Conservation (phyloP, 768 basidiomycete species). For the Pisolithus orientalis region DNA sequence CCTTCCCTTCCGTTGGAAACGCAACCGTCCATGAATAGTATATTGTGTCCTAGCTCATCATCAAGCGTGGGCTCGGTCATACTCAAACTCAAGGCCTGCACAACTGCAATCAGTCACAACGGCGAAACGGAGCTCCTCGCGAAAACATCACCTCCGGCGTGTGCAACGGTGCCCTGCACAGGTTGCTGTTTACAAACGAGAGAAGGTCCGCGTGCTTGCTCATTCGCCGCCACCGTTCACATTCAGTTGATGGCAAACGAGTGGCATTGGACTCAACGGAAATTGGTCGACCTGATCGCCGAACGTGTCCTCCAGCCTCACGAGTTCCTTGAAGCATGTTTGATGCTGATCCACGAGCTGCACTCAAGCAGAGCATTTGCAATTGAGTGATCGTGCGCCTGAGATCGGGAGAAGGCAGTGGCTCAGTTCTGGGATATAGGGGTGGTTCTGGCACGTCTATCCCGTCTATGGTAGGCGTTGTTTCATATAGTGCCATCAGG, state of each 20-base stretch:
- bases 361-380: constrained; percentile 44
- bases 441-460: constrained; percentile 29
- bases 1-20: constrained; percentile 14
- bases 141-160: constrained; percentile 34
- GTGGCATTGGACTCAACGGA: constrained; percentile 24
- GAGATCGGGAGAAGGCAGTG: constrained; percentile 45
- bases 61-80: constrained; percentile 35
- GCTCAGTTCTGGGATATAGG: constrained; percentile 27
- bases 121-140: background rate
- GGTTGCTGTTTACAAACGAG: constrained; percentile 51
- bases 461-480: constrained; percentile 18
- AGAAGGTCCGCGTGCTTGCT: constrained; percentile 34
- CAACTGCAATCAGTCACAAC: constrained; percentile 7
- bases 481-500: constrained; percentile 43
- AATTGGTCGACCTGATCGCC: constrained; percentile 27
- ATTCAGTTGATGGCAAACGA: constrained; percentile 10
- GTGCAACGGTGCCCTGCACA: constrained; percentile 32
- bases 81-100: constrained; percentile 24
- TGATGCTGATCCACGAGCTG: constrained; percentile 26
- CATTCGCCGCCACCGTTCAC: constrained; percentile 23
- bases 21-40: constrained; percentile 27
- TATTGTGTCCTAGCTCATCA: constrained; percentile 51
- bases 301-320: constrained; percentile 24
- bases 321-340: constrained; percentile 19
- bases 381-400: constrained; percentile 57